Evolutionary conservation across 306 rosid species (phyloP), one percentile per base, ranked within the genome.

Genomic region (Cicer chorassanicum): DNA sequence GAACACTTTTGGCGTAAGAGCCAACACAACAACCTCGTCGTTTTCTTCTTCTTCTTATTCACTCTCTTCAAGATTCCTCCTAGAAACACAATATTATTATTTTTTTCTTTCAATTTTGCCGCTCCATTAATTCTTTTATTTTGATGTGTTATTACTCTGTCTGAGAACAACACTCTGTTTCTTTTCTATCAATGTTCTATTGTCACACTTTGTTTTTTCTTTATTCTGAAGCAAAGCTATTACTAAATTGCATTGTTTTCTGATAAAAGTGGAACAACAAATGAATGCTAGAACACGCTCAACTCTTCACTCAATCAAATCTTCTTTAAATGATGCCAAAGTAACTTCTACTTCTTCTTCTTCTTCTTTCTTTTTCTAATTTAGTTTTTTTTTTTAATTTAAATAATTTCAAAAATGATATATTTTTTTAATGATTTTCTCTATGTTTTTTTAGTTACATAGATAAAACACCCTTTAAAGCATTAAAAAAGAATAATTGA

Each of bases 271-370:
- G 40, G 70, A 72, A 68, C 43, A 54, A 72, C 36, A 62, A 53
- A 94, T 94, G 98, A 91, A 89, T 82, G 73, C 83, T 81, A 88
- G 89, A 82, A 86, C 88, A 55, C 90, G 90, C 74, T 81, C 83
- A 77, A 81, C 86, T 77, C 85, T 86, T 87, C 93, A 83, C 55
- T 80, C 87, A 53, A 82, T 81, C 81, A 87, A 91, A 83, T 76
- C 88, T 73, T 76, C 95, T 86, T 72, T 85, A 61, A 83, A 82
- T 70, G 80, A 82, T 77, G 87, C 82, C 82, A 89, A 88, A 86
- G 96, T 94, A 81, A 88, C 64, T 68, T 51, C 43, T 41, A 57
- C 65, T 67, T 60, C 60, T 43, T 67, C 74, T 63, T 18, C 70
- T 42, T 65, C 41, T 55, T 65, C 29, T 24, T 67, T 60, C 60